Evolutionary conservation across 805 yeast genomes (phyloP).

Genomic region (Pichia ethanolica): DNA sequence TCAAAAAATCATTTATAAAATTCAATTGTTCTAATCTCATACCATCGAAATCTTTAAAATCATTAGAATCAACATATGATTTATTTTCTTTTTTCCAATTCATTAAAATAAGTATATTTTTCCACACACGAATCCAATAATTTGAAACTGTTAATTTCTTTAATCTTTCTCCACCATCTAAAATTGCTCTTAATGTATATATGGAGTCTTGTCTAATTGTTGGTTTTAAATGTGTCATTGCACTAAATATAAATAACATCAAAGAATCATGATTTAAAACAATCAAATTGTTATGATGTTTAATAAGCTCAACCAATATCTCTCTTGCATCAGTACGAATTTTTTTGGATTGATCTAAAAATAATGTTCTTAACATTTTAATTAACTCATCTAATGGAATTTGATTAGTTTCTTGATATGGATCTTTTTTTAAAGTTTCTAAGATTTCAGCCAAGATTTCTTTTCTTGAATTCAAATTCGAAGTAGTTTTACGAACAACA

Average conservation of each 20-base stretch:
- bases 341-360: conserved; percentile 55
- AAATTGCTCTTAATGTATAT: conserved; percentile 51
- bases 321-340: conserved; percentile 33
- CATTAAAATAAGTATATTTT: conserved; percentile 58
- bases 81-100: conserved; percentile 48
- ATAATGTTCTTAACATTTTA: conserved; percentile 50
- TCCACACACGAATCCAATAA: conserved; percentile 58
- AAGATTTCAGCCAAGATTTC: conserved; percentile 14
- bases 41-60: conserved; percentile 15
- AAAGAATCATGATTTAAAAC: conserved; percentile 53
- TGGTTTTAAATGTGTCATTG: conserved; percentile 87
- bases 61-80: conserved; percentile 15
- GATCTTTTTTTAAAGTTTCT: conserved; percentile 8
- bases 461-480: conserved; percentile 16
- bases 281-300: conserved; percentile 29
- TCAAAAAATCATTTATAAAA: conserved; percentile 27
- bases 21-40: conserved; percentile 30
- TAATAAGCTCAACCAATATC: conserved; percentile 7
- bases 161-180: conserved; percentile 32
- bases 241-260: conserved; percentile 73
- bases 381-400: conserved; percentile 51
- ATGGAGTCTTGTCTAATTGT: conserved; percentile 72
- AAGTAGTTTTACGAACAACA: conserved; percentile 47
- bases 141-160: conserved; percentile 46
- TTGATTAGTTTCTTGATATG: conserved; percentile 29